Evolutionary conservation across 352 stramenopile species (phyloP), one percentile per base, ranked within the genome.

Genomic region (Phytopythium oedochilum): DNA sequence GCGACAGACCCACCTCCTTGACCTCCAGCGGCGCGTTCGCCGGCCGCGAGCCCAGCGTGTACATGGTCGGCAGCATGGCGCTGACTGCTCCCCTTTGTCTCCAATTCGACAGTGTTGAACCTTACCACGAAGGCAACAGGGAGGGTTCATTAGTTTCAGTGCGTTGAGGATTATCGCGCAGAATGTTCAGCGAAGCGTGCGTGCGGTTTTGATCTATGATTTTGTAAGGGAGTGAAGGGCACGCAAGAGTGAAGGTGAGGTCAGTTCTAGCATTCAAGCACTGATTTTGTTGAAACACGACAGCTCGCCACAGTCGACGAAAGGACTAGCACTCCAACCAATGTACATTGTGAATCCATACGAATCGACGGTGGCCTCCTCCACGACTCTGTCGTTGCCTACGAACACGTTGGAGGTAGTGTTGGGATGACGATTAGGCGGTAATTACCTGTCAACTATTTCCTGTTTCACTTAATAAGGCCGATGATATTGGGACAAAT

Each of bases 41-140:
- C 32, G 42, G 68, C 11, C 56, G 62, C 8, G 49, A 47, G 5
- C 51, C 47, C 17, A 81, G 58, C 32, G 63, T 57, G 53, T 75
- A 70, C 69, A 77, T 83, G 7, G 44, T 53, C 22, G 71, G 71
- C 38, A 81, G 34, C 71, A 81, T 81, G 20, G 4, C 46, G 47
- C 14, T 11, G 18, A 4, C 8, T 42, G 36, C 11, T 8, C n/a
- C 17, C 17, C n/a, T 11, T n/a, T 15, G 36, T 2, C n/a, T 17
- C 6, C 18, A 22, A 42, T 23, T 17, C 17, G 15, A 17, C 9
- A 20, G 9, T 10, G 9, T 32, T 42, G 36, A 25, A 7, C 2
- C 14, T 22, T 26, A 31, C 20, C n/a, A 9, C n/a, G 12, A 15
- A 25, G 15, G n/a, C 23, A 44, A 8, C 0, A 5, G 20, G 14